Conservation (phyloP, 2,329 filamentous ascomycete species). For the Ceratocystiopsis sp. region DNA sequence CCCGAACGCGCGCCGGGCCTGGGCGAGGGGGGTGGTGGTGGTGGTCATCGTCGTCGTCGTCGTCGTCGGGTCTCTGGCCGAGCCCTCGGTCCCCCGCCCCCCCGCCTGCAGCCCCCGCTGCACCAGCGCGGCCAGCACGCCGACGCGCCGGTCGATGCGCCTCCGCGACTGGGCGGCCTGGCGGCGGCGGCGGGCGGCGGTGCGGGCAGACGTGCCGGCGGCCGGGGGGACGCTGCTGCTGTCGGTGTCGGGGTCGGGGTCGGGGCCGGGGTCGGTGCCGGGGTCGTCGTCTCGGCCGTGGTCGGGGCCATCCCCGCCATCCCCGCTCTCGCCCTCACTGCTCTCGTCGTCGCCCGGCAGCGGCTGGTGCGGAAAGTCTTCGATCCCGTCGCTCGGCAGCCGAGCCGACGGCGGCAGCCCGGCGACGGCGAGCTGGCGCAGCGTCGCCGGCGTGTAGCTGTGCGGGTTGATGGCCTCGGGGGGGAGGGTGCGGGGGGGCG, state of each 20-base stretch:
- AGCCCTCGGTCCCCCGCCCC: too few species aligned
- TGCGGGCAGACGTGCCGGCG: background rate
- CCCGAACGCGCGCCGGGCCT: conserved; percentile 59
- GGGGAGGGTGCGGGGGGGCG: conserved; percentile 12
- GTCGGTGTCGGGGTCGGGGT: background rate
- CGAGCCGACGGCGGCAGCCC: conserved; percentile 31
- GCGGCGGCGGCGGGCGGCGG: conserved; percentile 14
- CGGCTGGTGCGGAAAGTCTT: conserved; percentile 34
- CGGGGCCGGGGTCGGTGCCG: background rate
- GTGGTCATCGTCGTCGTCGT: conserved; percentile 34
- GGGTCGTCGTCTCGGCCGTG: conserved; percentile 8
- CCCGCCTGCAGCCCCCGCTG: conserved; percentile 48
- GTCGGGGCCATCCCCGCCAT: conserved; percentile 5
- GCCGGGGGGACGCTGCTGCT: background rate
- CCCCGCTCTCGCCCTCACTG: conserved; percentile 4
- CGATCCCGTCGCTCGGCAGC: conserved; percentile 20
- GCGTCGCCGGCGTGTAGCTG: conserved; percentile 33
- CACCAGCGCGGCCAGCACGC: conserved; percentile 50
- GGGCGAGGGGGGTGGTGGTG: conserved; percentile 27
- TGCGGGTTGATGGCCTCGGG: conserved; percentile 32
- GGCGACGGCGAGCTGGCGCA: conserved; percentile 35
- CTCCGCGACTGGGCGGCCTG: conserved; percentile 14
- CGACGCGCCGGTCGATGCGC: conserved; percentile 34
- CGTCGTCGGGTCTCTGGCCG: background rate
- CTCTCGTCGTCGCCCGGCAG: conserved; percentile 12